Conservation (phyloP, 805 yeast genomes). For the Candida ascalaphidarum region DNA sequence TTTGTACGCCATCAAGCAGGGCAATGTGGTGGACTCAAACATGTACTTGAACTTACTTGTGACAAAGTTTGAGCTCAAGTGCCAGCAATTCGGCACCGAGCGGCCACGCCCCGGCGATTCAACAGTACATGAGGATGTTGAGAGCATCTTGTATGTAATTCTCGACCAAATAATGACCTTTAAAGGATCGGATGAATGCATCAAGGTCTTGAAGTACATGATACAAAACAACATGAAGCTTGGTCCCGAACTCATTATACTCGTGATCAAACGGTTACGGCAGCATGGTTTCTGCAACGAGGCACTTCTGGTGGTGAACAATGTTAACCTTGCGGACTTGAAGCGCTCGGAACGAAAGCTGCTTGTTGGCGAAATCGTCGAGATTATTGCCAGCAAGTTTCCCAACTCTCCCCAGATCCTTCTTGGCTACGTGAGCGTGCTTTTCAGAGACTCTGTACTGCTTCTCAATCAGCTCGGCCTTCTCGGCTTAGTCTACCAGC, state of each 20-base stretch:
- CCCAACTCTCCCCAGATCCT: constrained; percentile 23
- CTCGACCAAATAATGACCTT: constrained; percentile 26
- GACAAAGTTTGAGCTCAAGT: constrained; percentile 24
- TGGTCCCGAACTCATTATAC: constrained; percentile 13
- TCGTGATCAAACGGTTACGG: constrained; percentile 22
- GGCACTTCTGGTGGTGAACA: constrained; percentile 25
- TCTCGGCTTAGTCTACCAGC: constrained; percentile 14
- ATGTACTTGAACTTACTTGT: constrained; percentile 28
- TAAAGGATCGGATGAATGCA: constrained; percentile 25
- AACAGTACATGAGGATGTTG: constrained; percentile 12
- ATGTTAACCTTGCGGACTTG: constrained; percentile 15
- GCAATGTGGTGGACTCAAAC: constrained; percentile 23
- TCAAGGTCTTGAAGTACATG: constrained; percentile 25
- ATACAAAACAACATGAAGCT: constrained; percentile 15
- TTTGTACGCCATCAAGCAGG: constrained; percentile 10
- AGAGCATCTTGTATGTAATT: constrained; percentile 18
- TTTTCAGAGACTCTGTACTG: constrained; percentile 5
- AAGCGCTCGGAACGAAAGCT: constrained; percentile 7
- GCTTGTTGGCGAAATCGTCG: constrained; percentile 22
- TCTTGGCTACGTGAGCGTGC: constrained; percentile 25
- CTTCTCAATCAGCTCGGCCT: constrained; percentile 18
- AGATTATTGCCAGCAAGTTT: constrained; percentile 20
- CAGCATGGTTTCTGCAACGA: constrained; percentile 20
- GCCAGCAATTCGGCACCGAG: constrained; percentile 2
- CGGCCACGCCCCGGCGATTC: constrained; percentile 9